phyloP scores from a whole-genome alignment of 1,284 basidiomycete genomes.

The Apiotrichum montevideense region DNA sequence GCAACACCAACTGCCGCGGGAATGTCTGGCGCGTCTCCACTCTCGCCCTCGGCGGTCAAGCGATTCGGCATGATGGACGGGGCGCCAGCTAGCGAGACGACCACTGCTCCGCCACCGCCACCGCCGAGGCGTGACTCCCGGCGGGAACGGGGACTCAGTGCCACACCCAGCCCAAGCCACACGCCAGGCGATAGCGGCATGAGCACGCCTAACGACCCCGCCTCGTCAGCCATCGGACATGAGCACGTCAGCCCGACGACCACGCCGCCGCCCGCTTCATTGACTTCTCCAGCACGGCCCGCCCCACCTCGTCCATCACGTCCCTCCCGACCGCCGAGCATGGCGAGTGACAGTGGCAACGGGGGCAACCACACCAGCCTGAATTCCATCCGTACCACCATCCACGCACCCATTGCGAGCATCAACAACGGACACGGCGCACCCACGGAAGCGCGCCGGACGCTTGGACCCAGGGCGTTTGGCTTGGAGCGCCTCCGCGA shows the following conservation, averaged over 20 bases:
- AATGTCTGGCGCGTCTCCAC: neutral
- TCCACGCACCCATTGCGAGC: neutral
- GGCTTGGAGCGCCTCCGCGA: too few relatives aligned
- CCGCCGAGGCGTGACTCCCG: neutral
- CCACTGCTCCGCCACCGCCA: neutral
- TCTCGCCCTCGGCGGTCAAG: neutral
- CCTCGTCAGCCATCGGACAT: neutral
- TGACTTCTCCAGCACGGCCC: too few relatives aligned
- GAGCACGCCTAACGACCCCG: too few relatives aligned
- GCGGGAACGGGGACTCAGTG: neutral
- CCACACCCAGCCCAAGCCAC: neutral
- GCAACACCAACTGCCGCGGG: too few relatives aligned
- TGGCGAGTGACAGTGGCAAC: neutral
- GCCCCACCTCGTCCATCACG: too few relatives aligned
- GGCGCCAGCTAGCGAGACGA: neutral
- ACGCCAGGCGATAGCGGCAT: too few relatives aligned
- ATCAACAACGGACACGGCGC: neutral
- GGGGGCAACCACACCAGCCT: neutral
- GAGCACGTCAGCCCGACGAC: too few relatives aligned
- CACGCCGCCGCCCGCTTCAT: too few relatives aligned
- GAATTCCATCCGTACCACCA: neutral
- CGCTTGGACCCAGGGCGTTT: too few relatives aligned
- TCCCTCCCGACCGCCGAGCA: too few relatives aligned
- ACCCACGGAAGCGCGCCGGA: neutral
- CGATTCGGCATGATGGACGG: neutral